These are phyloP conservation scores for Globisporangium takayamanum DNA, from an alignment of 352 stramenopile genomes.

Conservation along the genomic window DNA sequence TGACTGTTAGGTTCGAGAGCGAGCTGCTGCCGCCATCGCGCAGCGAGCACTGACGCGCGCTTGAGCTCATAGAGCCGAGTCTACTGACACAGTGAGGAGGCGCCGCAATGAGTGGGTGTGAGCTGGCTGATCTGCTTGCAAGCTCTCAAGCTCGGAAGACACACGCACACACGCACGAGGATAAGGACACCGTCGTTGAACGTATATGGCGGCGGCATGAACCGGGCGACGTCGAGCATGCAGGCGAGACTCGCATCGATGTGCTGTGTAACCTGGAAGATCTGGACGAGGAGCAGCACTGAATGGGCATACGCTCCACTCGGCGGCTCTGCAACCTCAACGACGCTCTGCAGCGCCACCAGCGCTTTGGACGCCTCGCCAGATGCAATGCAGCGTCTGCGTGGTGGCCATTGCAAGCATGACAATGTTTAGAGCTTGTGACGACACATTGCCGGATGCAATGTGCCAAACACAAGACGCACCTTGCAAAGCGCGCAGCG, in stretches of 20 bases:
- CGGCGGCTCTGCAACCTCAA: slow-evolving; percentile 28
- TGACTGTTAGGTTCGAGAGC: not conserved
- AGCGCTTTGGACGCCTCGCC: slow-evolving; percentile 40
- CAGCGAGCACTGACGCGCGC: slow-evolving; percentile 7
- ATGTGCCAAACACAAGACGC: not conserved
- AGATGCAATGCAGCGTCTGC: slow-evolving; percentile 34
- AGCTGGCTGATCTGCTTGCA: not conserved
- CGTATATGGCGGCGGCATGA: slow-evolving; percentile 44
- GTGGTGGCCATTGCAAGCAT: not conserved
- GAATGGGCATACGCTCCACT: slow-evolving; percentile 22
- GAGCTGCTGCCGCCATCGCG: slow-evolving; percentile 40
- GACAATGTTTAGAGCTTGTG: not conserved
- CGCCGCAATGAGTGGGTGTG: not conserved
- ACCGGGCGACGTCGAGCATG: slow-evolving; percentile 34
- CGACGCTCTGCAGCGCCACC: slow-evolving; percentile 31
- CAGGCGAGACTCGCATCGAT: slow-evolving; percentile 26
- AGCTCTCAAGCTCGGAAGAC: not conserved
- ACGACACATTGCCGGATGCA: not conserved
- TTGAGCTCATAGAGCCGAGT: slow-evolving; percentile 31
- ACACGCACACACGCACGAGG: slow-evolving; percentile 3
- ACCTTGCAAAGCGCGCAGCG: slow-evolving; percentile 21
- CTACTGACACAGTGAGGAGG: slow-evolving; percentile 8
- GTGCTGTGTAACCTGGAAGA: slow-evolving; percentile 25
- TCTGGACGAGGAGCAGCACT: slow-evolving; percentile 33
- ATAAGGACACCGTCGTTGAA: slow-evolving; percentile 29